Conservation (phyloP, 2,329 filamentous ascomycete species). For the Diatrype stigma region DNA sequence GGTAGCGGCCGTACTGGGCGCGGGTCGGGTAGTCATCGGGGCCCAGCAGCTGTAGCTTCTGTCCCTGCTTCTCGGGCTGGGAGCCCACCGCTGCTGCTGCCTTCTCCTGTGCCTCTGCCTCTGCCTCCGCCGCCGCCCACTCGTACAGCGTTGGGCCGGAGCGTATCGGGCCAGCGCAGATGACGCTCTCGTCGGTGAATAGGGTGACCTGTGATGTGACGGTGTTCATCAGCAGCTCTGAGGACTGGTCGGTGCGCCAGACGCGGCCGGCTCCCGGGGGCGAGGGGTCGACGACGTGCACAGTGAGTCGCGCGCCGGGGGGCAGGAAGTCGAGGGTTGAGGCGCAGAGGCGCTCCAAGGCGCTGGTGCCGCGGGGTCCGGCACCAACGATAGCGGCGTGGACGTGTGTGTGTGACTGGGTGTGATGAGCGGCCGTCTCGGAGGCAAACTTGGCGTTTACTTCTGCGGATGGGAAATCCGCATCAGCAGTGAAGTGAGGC, state of each 20-base stretch:
- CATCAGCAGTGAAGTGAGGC: no score
- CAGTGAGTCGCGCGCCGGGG: constrained; percentile 1
- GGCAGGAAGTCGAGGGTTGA: constrained; percentile 8
- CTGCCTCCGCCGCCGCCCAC: constrained; percentile 1
- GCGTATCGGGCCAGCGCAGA: constrained; percentile 7
- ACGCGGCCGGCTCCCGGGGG: constrained; percentile 7
- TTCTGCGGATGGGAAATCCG: no score
- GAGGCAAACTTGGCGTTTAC: no score
- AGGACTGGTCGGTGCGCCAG: constrained; percentile 9
- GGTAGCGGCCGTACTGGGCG: constrained; percentile 9
- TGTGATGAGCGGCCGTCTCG: no score
- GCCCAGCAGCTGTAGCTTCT: constrained; percentile 2
- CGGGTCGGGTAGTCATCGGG: constrained; percentile 12
- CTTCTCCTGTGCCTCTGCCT: no score
- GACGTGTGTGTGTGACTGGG: neutral
- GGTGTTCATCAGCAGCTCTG: constrained; percentile 13
- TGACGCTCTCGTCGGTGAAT: constrained; percentile 11
- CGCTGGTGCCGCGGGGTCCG: constrained; percentile 11
- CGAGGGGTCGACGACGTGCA: constrained; percentile 7
- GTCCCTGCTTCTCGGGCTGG: no score
- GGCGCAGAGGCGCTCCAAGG: constrained; percentile 10
- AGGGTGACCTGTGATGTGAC: constrained; percentile 11
- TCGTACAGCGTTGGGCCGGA: constrained; percentile 7
- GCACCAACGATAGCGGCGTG: constrained; percentile 9
- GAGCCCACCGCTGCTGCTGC: no score